Conservation (phyloP, 106 monocot species). For the Amphibolis antarctica region DNA sequence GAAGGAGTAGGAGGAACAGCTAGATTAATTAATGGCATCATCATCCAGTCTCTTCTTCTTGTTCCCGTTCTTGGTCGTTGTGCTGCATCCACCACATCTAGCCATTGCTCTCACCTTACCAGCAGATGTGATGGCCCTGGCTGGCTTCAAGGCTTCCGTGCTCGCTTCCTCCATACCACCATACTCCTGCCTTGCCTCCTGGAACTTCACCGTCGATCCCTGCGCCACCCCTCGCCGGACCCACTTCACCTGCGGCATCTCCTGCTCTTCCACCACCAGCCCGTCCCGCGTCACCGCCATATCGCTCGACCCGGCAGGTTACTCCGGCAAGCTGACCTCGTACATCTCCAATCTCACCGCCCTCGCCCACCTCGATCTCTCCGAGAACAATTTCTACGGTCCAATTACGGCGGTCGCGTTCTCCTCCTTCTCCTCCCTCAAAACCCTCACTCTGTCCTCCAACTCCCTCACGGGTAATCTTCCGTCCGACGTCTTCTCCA, state of each 20-base stretch:
- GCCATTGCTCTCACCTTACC: conserved; percentile 11
- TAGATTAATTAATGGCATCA: too few species aligned
- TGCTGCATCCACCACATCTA: too few species aligned
- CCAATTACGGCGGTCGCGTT: conserved; percentile 19
- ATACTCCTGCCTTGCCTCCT: conserved; percentile 55
- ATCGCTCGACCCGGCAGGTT: conserved; percentile 43
- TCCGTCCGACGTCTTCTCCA: conserved; percentile 15
- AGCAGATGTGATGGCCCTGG: conserved; percentile 31
- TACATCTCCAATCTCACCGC: conserved; percentile 28
- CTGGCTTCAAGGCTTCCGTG: conserved; percentile 32
- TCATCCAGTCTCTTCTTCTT: too few species aligned
- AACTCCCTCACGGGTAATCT: conserved; percentile 35
- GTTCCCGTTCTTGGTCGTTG: too few species aligned
- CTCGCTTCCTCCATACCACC: conserved; percentile 21
- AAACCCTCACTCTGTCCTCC: conserved; percentile 27
- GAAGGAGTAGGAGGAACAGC: too few species aligned
- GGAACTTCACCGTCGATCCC: conserved; percentile 59
- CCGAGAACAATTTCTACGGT: conserved; percentile 34
- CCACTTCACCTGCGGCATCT: conserved; percentile 48
- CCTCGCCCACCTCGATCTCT: conserved; percentile 39
- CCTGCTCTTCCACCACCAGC: conserved; percentile 22
- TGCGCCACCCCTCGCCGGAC: conserved; percentile 20
- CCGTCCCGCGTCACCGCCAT: conserved; percentile 15
- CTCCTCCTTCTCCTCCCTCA: conserved; percentile 19
- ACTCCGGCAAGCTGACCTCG: conserved; percentile 27